Evolutionary conservation across 2,329 filamentous ascomycete genomes (phyloP), one percentile per base, ranked within the genome.

Genomic region (Fusarium austroafricanum): DNA sequence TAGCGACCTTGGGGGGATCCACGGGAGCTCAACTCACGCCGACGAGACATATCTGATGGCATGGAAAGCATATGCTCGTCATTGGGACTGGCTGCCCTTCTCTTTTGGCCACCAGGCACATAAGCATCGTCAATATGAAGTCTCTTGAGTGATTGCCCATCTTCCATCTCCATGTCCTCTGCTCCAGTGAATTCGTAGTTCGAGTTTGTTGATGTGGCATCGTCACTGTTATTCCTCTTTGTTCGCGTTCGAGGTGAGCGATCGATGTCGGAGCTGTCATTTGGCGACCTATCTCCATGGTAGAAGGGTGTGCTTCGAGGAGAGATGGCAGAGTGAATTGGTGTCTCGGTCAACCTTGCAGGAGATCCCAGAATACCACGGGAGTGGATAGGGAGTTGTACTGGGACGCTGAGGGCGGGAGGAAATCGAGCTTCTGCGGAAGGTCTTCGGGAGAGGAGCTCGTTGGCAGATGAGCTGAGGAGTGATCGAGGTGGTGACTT

Each of bases 21-120:
- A n/a, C 86, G 82, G 5, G 82, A 80, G 10, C 77, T 76, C 9
- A 80, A 75, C 10, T 87, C 84, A 14, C 84, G 82, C 51, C 85
- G 83, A 57, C 84, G 82, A 40, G 82, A 70, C 57, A 81, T 70
- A 35, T 86, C 85, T 45, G 77, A 79, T 28, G 81, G 79, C 29
- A 78, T 76, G 4, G 78, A 61, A 29, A 81, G 74, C 17, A 79
- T 71, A 9, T 80, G 74, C 28, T 87, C 84, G 12, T 84, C 84
- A 4, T 79, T 83, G 2, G 86, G 86, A 26, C 86, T 88, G 1
- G 84, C 85, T 3, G 86, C 86, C 38, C 86, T 80, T 45, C 86
- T 82, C 76, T 89, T 89, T 61, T 83, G 83, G 9, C 85, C 84
- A 10, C 71, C 71, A 5, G 76, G 73, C 4, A 80, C 75, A 40